A percentile compares a stretch with the other conserved stretches of the same genome.
Evolutionary conservation across 176 grass and related monocot genomes (phyloP).

Genomic region (Phyllostachys edulis): DNA sequence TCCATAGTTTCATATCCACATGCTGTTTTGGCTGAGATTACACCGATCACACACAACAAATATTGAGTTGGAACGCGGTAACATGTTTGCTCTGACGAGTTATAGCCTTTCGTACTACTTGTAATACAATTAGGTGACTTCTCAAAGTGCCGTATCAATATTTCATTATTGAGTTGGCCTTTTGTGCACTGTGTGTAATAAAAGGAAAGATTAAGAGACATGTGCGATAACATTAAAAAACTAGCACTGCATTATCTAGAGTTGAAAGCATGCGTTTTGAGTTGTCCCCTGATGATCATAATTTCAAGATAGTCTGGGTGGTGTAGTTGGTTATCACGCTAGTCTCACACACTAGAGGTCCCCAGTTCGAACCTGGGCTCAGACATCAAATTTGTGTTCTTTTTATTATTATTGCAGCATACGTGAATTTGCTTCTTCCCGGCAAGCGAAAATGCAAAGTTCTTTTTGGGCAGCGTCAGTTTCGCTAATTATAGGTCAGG

Average conservation of each 20-base stretch:
- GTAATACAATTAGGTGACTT: not conserved
- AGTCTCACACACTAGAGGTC: conserved; percentile 81
- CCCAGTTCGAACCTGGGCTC: conserved; percentile 77
- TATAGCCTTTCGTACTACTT: not conserved
- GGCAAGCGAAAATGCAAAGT: not conserved
- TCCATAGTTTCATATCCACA: no score
- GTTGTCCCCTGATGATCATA: no score
- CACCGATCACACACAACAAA: not conserved
- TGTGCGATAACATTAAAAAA: not conserved
- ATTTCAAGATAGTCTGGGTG: not conserved
- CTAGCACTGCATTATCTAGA: not conserved
- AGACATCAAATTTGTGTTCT: not conserved
- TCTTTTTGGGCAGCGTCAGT: not conserved
- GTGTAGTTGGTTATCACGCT: conserved; percentile 82
- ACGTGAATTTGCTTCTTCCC: not conserved
- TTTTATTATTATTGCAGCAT: not conserved
- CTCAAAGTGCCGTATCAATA: not conserved
- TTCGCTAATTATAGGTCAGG: not conserved
- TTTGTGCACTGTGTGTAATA: not conserved
- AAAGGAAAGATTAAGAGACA: not conserved
- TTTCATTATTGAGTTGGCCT: not conserved
- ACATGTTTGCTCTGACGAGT: not conserved
- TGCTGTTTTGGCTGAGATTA: no score
- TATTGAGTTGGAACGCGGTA: not conserved
- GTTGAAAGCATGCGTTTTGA: no score